Base-by-base conservation (phyloP, 345 rosid species). In the Pistacia integerrima region DNA sequence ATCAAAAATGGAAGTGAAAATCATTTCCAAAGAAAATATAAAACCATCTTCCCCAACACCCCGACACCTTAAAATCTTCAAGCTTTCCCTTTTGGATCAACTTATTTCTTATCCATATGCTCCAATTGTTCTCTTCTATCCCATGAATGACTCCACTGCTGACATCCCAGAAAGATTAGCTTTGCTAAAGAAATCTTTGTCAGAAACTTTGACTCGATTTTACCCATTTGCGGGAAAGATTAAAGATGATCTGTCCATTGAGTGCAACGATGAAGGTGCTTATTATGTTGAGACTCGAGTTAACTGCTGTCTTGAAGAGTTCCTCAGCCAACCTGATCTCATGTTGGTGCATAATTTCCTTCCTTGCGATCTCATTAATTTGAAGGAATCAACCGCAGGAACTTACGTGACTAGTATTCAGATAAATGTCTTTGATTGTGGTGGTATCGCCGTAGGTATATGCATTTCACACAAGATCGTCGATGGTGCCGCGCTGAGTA, bases 41-140 rank as follows among this genome's bases (percentile, higher is more conserved):
- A 86, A 81, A 58, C 89, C 89, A 63, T 81, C 81, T 49, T 74
- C 79, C n/a, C 84, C 84, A 28, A 82, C 88, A 11, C 84, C 87
- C 14, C 75, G 51, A 17, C 83, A 76, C 75, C 77, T 80, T 2
- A 80, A 69, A 79, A 77, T 5, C 73, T 81, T 76, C 75, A 74
- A 81, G 69, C 78, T 84, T 25, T 83, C 84, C 67, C 80, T 85
- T 70, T 52, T 84, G 61, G 91, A 88, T 71, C 87, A 88, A 77
- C 57, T 88, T 4, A 18, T 79, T 14, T 69, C 80, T 11, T n/a
- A 64, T 30, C 51, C 52, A 0, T 83, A 84, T 46, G 78, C 80
- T 59, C 84, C 84, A 2, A 20, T 76, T 38, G 63, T 88, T 72
- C 71, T 80, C 25, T 85, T 78, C 69, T 88, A 86, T 66, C 61